Percentiles rank a stretch among this genome's conserved stretches.
These are phyloP conservation scores for Candida pseudocylindracea DNA, from an alignment of 1,139 yeast species.

Conservation along the genomic window DNA sequence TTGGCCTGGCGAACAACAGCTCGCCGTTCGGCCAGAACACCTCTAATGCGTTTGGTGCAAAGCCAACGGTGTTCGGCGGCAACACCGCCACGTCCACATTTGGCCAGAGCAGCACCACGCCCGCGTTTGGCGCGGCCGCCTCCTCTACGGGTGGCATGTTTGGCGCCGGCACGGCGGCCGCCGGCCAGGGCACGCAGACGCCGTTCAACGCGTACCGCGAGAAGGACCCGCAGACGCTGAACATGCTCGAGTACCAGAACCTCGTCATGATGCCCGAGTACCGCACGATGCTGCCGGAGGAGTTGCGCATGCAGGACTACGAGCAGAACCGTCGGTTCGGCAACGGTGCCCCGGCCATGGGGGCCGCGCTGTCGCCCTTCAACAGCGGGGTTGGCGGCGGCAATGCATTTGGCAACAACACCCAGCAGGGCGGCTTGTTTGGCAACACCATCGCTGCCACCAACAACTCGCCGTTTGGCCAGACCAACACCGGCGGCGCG, in stretches of 20 bases:
- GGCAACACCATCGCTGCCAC: slow-evolving; percentile 1
- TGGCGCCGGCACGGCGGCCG: slow-evolving; percentile 10
- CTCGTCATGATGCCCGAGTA: slow-evolving; percentile 85
- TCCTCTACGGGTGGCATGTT: slow-evolving; percentile 2
- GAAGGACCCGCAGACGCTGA: slow-evolving; percentile 45
- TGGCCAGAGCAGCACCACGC: not conserved
- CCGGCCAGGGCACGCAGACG: slow-evolving; percentile 52
- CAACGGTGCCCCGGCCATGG: slow-evolving; percentile 5
- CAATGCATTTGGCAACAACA: not conserved
- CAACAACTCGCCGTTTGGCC: slow-evolving; percentile 8
- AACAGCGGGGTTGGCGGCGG: not conserved
- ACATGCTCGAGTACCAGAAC: slow-evolving; percentile 31
- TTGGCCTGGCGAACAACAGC: slow-evolving; percentile 5
- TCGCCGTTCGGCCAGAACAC: slow-evolving; percentile 8
- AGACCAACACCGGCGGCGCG: slow-evolving; percentile 3
- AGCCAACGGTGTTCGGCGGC: not conserved
- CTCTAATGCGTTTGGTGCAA: not conserved
- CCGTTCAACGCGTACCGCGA: slow-evolving; percentile 49
- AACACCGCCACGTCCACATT: not conserved
- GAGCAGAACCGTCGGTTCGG: slow-evolving; percentile 49
- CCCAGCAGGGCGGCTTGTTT: not conserved
- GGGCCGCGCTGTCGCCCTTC: too few species aligned
- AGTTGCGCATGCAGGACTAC: slow-evolving; percentile 75
- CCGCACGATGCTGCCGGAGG: slow-evolving; percentile 61
- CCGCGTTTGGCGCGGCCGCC: slow-evolving; percentile 1